Evolutionary conservation across 2,329 filamentous ascomycete species (phyloP).

Genomic region (Tolypocladium album): DNA sequence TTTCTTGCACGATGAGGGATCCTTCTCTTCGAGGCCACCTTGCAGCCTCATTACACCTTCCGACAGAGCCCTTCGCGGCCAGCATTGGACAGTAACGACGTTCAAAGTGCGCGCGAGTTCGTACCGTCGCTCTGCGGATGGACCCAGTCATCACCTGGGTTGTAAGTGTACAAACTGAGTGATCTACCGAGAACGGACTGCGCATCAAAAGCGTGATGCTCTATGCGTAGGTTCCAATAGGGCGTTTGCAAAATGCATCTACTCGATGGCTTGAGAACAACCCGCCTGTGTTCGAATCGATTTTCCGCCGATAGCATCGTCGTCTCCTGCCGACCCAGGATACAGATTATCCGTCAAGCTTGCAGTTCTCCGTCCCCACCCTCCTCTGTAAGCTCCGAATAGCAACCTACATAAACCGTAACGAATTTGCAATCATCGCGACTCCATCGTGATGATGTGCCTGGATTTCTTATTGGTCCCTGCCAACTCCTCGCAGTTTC

Average conservation of each 20-base stretch:
- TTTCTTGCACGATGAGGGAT: not conserved
- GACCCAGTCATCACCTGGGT: not conserved
- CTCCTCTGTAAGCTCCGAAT: not conserved
- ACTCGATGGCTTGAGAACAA: no score
- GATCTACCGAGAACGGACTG: not conserved
- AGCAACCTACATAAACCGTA: not conserved
- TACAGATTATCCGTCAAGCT: not conserved
- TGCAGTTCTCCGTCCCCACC: not conserved
- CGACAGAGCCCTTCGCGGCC: not conserved
- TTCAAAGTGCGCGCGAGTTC: not conserved
- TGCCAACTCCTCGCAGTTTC: not conserved
- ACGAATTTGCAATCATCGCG: not conserved
- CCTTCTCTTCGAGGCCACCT: not conserved
- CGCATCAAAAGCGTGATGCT: not conserved
- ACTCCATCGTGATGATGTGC: not conserved
- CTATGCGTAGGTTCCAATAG: not conserved
- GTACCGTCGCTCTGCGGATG: not conserved
- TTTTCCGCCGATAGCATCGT: not conserved
- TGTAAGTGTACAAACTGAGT: not conserved
- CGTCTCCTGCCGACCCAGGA: not conserved
- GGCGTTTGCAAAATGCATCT: not conserved
- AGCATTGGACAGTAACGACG: not conserved
- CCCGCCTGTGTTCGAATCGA: not conserved
- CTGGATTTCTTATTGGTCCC: not conserved
- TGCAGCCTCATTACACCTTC: not conserved